Base-by-base conservation (phyloP, 2,329 filamentous ascomycete species). In the Sporothrix variecibatus region DNA sequence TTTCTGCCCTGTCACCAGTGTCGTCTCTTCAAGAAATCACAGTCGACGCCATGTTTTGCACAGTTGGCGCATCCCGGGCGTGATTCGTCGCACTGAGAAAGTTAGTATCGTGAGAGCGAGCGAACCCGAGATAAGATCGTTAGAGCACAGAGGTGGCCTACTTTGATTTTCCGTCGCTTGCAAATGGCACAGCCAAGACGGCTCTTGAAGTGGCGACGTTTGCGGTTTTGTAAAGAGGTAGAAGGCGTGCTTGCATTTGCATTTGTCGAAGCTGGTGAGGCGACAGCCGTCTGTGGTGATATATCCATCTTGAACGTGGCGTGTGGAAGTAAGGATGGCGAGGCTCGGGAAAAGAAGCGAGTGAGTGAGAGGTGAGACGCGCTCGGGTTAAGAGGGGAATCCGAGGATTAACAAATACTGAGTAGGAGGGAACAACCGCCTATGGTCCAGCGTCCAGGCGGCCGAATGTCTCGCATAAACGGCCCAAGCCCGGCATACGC, bases 51-150 rank as follows among this genome's bases (percentile, higher is more conserved):
- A 12, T 51, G 65, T 17, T 34, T 69, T 23, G 26, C 40, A 12
- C 40, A 69, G 20, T 69, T 69, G 40, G 65, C 65, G 26, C 65
- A 53, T 51, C 65, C 46, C 7, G 65, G 65, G 6, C 65, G 65
- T 1, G 43, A 46, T 11, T 68, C 65, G 38, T 69, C 65, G 43
- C 65, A 69, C 46, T 69, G 62, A 3, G 4, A 3, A 15, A 20
- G 3, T 0, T 9, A 26, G 62, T 34, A 26, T 20, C 2, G 28
- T 34, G 3, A 28, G 28, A 40, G 34, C n/a, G 28, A 60, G 28
- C 12, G 28, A 60, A 34, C 11, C 56, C 53, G 23, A 12, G 53
- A 53, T 8, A n/a, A 31, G 4, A 58, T 12, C 53, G 2, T 15
- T 46, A 17, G 43, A 46, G 15, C 9, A 11, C 12, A 46, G 43